A percentile compares a stretch with the other conserved stretches of the same genome.
Conservation (phyloP, 768 basidiomycete genomes). For the Hypholoma fasciculare region DNA sequence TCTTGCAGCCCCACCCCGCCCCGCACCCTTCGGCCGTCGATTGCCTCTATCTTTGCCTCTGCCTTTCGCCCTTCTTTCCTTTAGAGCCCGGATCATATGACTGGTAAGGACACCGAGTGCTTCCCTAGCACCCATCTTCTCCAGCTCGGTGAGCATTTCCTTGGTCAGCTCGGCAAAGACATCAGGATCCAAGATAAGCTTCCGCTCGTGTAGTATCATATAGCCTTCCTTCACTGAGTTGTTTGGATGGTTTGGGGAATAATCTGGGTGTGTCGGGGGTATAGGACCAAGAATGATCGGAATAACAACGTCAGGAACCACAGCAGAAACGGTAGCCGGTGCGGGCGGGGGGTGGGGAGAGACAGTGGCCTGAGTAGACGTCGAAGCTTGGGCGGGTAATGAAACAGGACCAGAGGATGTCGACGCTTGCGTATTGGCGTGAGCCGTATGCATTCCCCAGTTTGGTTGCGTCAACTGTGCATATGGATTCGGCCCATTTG, state of each 20-base stretch:
- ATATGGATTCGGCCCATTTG: constrained; percentile 38
- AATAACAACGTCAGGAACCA: constrained; percentile 59
- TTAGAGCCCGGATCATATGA: constrained; percentile 83
- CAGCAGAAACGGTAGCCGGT: constrained; percentile 19
- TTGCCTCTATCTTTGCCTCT: constrained; percentile 38
- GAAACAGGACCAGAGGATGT: constrained; percentile 11
- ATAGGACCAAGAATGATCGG: constrained; percentile 79
- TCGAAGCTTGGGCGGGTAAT: constrained; percentile 25
- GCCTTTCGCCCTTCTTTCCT: constrained; percentile 61
- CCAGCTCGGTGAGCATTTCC: constrained; percentile 73
- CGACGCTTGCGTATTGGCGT: constrained; percentile 15
- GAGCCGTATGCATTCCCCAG: constrained; percentile 33
- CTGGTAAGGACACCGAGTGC: constrained; percentile 81
- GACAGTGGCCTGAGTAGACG: constrained; percentile 24
- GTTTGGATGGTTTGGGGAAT: constrained; percentile 44
- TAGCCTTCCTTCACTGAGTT: constrained; percentile 54
- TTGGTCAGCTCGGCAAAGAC: constrained; percentile 79
- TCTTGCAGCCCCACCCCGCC: constrained; percentile 28
- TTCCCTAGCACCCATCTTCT: constrained; percentile 78
- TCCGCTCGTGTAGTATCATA: constrained; percentile 84
- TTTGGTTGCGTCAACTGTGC: constrained; percentile 32
- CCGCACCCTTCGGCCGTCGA: constrained; percentile 33
- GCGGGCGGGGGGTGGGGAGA: constrained; percentile 28
- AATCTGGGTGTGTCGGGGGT: constrained; percentile 61
- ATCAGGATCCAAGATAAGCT: constrained; percentile 79